Percentiles rank a stretch among this genome's conserved stretches.
Evolutionary conservation across 2,329 filamentous ascomycete species (phyloP).

Genomic region (Xylaria sp.): DNA sequence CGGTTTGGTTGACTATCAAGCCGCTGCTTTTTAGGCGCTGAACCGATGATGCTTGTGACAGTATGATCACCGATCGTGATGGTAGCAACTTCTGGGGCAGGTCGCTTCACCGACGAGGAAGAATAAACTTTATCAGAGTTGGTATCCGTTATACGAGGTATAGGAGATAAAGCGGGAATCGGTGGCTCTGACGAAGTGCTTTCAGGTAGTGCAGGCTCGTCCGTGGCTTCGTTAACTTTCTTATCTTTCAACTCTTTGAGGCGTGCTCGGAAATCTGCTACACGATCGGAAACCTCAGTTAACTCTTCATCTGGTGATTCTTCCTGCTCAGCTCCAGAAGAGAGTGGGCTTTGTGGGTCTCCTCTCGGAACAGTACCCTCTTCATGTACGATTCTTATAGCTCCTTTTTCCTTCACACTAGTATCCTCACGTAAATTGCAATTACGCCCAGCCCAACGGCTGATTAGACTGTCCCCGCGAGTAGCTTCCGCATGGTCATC

Average conservation of each 20-base stretch:
- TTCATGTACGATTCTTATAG: conserved; percentile 21
- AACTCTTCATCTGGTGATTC: conserved; percentile 17
- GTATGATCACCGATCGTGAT: conserved; percentile 79
- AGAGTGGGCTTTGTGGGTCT: conserved; percentile 18
- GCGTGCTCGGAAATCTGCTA: conserved; percentile 52
- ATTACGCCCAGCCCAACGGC: conserved; percentile 45
- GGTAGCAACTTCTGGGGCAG: conserved; percentile 72
- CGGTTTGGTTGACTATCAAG: conserved; percentile 52
- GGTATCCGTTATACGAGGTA: conserved; percentile 46
- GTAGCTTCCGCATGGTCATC: conserved; percentile 19
- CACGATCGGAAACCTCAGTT: conserved; percentile 42
- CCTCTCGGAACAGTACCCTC: conserved; percentile 19
- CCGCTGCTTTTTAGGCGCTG: conserved; percentile 59
- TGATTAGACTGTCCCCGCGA: conserved; percentile 39
- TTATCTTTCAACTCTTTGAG: conserved; percentile 45
- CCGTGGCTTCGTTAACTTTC: conserved; percentile 20
- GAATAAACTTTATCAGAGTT: conserved; percentile 41
- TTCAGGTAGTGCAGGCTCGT: conserved; percentile 11
- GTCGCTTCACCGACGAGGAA: conserved; percentile 60
- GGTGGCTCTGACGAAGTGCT: conserved; percentile 42
- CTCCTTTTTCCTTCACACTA: conserved; percentile 11
- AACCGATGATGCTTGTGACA: conserved; percentile 72
- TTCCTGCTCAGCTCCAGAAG: conserved; percentile 16
- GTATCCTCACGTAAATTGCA: conserved; percentile 36
- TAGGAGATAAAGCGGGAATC: conserved; percentile 51